Conservation (phyloP, 305 asterid genomes). For the Fraxinus platypoda region DNA sequence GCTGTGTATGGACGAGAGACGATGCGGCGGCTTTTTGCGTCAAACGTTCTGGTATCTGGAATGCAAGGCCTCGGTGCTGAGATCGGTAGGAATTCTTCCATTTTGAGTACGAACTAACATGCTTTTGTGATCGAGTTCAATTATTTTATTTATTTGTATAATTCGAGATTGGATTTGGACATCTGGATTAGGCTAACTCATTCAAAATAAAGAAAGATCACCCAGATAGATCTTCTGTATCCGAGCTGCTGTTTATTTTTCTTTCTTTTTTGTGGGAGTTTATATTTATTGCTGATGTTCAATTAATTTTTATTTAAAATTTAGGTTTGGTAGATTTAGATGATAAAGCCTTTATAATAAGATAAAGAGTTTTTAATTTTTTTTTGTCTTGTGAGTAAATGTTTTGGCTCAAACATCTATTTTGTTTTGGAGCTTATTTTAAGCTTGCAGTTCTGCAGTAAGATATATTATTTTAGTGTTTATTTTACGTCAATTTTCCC, state of each 20-base stretch:
- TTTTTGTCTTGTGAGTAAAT: not conserved
- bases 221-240: not conserved
- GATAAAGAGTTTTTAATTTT: slow-evolving; percentile 4
- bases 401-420: not conserved
- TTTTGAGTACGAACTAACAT: not conserved
- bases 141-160: not conserved
- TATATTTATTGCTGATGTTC: slow-evolving; percentile 5
- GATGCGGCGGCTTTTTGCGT: slow-evolving; percentile 85
- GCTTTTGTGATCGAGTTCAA: slow-evolving; percentile 8
- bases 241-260: not conserved
- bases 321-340: not conserved
- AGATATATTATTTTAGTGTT: not conserved
- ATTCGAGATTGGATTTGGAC: slow-evolving; percentile 2
- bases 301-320: slow-evolving; percentile 2
- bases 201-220: not conserved
- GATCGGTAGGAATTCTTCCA: slow-evolving; percentile 54
- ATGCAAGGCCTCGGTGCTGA: slow-evolving; percentile 98
- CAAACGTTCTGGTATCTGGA: slow-evolving; percentile 86
- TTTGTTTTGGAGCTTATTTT: slow-evolving; percentile 8
- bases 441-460: not conserved
- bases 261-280: slow-evolving; percentile 8
- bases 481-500: not conserved
- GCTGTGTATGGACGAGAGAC: slow-evolving; percentile 99
- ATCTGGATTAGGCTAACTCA: not conserved
- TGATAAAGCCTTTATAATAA: not conserved